Evolutionary conservation across 768 basidiomycete genomes (phyloP).

Genomic region (Mycena capillaripes): DNA sequence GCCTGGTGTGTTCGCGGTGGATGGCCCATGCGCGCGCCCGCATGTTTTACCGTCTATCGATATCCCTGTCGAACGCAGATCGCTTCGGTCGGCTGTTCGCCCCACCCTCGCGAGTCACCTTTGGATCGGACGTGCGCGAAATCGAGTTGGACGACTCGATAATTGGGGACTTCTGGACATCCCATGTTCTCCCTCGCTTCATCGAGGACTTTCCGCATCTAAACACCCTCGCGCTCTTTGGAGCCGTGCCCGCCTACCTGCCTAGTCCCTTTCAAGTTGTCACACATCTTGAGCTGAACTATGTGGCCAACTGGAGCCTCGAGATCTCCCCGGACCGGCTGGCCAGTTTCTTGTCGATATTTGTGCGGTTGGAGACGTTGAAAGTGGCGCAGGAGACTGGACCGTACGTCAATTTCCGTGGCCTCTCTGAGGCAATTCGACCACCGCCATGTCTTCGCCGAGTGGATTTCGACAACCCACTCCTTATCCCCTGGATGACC

Average conservation of each 20-base stretch:
- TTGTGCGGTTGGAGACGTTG: constrained; percentile 24
- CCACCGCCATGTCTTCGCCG: constrained; percentile 13
- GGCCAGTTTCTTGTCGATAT: not conserved
- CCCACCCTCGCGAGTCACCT: not conserved
- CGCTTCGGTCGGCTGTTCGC: constrained; percentile 25
- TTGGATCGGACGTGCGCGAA: constrained; percentile 20
- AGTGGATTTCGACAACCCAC: constrained; percentile 23
- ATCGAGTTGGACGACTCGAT: constrained; percentile 25
- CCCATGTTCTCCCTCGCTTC: constrained; percentile 24
- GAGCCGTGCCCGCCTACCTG: constrained; percentile 10
- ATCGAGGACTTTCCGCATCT: constrained; percentile 18
- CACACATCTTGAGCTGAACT: constrained; percentile 14
- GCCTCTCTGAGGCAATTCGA: not conserved
- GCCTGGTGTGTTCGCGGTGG: constrained; percentile 23
- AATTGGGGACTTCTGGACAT: constrained; percentile 20
- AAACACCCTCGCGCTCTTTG: constrained; percentile 14
- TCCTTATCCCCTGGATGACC: constrained; percentile 15
- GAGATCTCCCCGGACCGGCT: not conserved
- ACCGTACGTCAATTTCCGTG: constrained; percentile 3
- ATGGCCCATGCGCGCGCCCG: not conserved
- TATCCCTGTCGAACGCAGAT: constrained; percentile 24
- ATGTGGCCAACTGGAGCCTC: not conserved
- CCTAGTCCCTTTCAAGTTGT: constrained; percentile 12
- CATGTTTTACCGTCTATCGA: constrained; percentile 24
- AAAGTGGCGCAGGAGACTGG: constrained; percentile 27